Evolutionary conservation across 2,329 filamentous ascomycete genomes (phyloP).

Genomic region (Aspergillus pseudotamarii): DNA sequence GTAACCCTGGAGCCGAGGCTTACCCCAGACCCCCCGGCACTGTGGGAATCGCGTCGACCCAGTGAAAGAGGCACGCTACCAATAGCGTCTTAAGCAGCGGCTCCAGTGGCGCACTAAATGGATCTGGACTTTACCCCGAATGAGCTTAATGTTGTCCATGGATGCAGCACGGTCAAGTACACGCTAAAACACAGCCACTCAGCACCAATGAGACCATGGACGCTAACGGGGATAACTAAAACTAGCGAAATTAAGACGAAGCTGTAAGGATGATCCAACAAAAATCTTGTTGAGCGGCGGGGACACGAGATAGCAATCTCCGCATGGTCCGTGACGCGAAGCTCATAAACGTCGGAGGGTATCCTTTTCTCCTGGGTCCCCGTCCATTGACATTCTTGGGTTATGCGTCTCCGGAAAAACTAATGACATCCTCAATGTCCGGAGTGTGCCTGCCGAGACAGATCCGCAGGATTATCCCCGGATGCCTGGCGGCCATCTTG

Average conservation of each 20-base stretch:
- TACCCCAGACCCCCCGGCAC: conserved; percentile 2
- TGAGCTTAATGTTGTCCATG: background rate
- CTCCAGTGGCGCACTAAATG: conserved; percentile 1
- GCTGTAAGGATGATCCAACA: background rate
- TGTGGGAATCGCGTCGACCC: background rate
- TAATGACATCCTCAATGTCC: background rate
- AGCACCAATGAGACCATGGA: background rate
- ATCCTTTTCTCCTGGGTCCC: background rate
- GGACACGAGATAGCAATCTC: conserved; percentile 1
- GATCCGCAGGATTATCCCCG: conserved; percentile 3
- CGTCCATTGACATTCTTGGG: background rate
- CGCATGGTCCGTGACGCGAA: background rate
- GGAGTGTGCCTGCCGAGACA: conserved; percentile 2
- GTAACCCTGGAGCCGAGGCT: background rate
- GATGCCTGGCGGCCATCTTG: background rate
- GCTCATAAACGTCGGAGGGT: background rate
- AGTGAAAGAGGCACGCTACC: background rate
- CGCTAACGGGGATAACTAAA: background rate
- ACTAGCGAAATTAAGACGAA: conserved; percentile 1
- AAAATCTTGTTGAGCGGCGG: conserved; percentile 1
- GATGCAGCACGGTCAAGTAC: background rate
- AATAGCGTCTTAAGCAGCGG: background rate
- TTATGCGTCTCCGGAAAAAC: background rate
- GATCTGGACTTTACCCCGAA: conserved; percentile 3
- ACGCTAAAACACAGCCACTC: conserved; percentile 6